These are phyloP conservation scores for Chalaropsis thielavioides DNA, from an alignment of 2,329 filamentous ascomycete species.

Conservation along the genomic window DNA sequence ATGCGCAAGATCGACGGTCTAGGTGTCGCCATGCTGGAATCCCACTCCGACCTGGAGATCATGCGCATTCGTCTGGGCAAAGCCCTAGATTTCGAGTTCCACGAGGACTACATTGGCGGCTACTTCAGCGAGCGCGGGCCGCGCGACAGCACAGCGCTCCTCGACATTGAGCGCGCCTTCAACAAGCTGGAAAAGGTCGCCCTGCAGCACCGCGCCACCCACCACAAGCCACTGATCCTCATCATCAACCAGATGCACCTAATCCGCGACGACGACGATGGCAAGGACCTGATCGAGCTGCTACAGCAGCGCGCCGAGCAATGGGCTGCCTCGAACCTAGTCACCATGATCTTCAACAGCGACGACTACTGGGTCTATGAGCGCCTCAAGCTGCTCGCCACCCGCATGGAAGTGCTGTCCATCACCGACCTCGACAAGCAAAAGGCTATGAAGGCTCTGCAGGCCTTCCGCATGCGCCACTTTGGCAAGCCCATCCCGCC, in stretches of 20 bases:
- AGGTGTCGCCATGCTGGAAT: slow-evolving; percentile 88
- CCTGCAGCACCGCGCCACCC: slow-evolving; percentile 46
- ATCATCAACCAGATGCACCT: slow-evolving; percentile 93
- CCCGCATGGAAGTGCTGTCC: slow-evolving; percentile 84
- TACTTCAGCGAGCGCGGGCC: slow-evolving; percentile 92
- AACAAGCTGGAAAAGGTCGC: slow-evolving; percentile 98
- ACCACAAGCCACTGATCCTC: slow-evolving; percentile 62
- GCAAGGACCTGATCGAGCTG: slow-evolving; percentile 83
- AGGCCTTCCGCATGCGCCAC: slow-evolving; percentile 68
- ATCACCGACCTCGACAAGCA: slow-evolving; percentile 69
- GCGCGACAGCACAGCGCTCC: slow-evolving; percentile 74
- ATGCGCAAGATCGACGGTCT: slow-evolving; percentile 89
- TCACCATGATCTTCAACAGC: slow-evolving; percentile 86
- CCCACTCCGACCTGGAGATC: slow-evolving; percentile 87
- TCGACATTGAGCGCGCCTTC: slow-evolving; percentile 91
- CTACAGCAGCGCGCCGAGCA: slow-evolving; percentile 91
- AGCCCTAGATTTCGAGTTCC: slow-evolving; percentile 87
- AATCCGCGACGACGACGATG: slow-evolving; percentile 79
- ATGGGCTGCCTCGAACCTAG: slow-evolving; percentile 84
- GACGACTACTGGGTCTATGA: slow-evolving; percentile 99
- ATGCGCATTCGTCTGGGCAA: slow-evolving; percentile 88
- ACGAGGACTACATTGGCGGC: slow-evolving; percentile 94
- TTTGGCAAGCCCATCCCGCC: slow-evolving; percentile 45
- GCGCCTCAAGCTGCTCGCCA: slow-evolving; percentile 78
- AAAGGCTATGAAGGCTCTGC: slow-evolving; percentile 62